Evolutionary conservation across 2,329 filamentous ascomycete genomes (phyloP).

Genomic region (Stylonectria norvegica): DNA sequence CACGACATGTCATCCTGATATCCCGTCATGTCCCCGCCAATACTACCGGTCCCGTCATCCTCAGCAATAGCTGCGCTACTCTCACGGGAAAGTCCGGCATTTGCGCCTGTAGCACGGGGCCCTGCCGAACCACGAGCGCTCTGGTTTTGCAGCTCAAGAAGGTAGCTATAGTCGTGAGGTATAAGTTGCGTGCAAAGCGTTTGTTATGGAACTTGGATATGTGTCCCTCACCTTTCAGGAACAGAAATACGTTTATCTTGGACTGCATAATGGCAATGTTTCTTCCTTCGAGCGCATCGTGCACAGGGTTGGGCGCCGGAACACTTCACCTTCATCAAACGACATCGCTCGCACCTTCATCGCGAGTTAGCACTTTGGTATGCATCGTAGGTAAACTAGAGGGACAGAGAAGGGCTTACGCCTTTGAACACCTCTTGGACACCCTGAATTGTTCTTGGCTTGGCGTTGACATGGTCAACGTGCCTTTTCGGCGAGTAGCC

Average conservation of each 20-base stretch:
- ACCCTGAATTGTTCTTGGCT: conserved; percentile 11
- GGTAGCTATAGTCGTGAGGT: conserved; percentile 14
- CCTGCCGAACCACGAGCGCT: not conserved
- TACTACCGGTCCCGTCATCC: not conserved
- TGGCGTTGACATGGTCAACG: not conserved
- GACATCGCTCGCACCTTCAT: conserved; percentile 23
- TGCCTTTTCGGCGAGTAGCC: not conserved
- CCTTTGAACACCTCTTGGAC: conserved; percentile 24
- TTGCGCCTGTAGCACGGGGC: not conserved
- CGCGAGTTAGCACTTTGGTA: conserved; percentile 1
- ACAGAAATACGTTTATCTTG: conserved; percentile 25
- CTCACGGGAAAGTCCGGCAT: not conserved
- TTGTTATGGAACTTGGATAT: not conserved
- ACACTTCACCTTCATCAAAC: conserved; percentile 28
- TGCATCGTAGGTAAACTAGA: not conserved
- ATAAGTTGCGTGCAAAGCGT: not conserved
- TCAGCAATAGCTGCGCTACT: not conserved
- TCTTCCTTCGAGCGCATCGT: conserved; percentile 23
- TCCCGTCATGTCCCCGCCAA: not conserved
- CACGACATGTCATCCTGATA: not conserved
- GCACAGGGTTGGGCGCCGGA: conserved; percentile 23
- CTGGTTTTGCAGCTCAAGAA: conserved; percentile 14
- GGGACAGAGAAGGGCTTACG: conserved; percentile 10
- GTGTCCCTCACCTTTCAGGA: conserved; percentile 20
- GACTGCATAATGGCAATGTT: conserved; percentile 20